Evolutionary conservation across 129 eudicot species (phyloP).

Genomic region (Saposhnikovia divaricata): DNA sequence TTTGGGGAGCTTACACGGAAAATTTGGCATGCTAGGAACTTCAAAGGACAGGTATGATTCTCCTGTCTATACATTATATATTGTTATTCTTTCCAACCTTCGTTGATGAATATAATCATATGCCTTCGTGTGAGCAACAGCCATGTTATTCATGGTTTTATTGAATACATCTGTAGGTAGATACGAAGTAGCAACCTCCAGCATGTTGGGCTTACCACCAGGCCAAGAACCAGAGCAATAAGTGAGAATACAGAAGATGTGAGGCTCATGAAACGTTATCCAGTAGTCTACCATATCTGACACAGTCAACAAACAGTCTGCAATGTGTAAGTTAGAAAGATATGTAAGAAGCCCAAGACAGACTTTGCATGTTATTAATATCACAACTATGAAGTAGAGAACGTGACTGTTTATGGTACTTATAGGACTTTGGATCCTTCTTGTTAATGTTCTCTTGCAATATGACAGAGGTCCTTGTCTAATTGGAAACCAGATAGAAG

Average conservation of each 20-base stretch:
- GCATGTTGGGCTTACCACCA: conserved; percentile 95
- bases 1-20: no score
- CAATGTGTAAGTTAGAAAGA: conserved; percentile 15
- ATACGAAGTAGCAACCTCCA: conserved; percentile 91
- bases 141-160: conserved; percentile 85
- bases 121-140: conserved; percentile 86
- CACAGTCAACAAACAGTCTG: conserved; percentile 87
- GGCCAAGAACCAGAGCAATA: conserved; percentile 99
- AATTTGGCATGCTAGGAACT: no score
- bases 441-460: no score
- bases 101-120: conserved; percentile 88
- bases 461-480: no score
- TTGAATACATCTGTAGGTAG: conserved; percentile 75
- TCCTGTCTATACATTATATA: no score
- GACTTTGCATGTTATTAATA: not conserved
- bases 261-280: conserved; percentile 97
- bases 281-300: conserved; percentile 91
- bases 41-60: no score
- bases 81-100: no score
- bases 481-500: no score
- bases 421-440: no score
- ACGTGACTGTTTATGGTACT: no score
- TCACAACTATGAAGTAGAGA: not conserved
- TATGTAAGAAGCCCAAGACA: not conserved
- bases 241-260: conserved; percentile 81